Base-by-base conservation (phyloP, 1,284 basidiomycete species). In the Ceratobasidium sp. region DNA sequence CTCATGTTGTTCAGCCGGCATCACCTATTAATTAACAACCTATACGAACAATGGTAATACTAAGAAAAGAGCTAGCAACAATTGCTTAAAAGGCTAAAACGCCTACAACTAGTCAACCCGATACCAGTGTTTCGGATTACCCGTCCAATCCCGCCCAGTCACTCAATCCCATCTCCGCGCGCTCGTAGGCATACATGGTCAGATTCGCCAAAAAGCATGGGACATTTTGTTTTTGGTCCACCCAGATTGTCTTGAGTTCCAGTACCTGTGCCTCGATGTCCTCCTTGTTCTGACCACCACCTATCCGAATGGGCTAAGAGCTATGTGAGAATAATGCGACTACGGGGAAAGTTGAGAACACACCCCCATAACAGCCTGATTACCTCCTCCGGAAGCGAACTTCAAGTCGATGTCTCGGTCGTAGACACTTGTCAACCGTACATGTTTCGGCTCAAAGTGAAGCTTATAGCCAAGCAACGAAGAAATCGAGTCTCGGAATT, bases 401-500 rank as follows among this genome's bases (percentile, higher is more conserved):
- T 67, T 64, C 44, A 71, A 27, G 36, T 71, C 67, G 27, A 71
- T 71, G 33, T 71, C 67, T 36, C 56, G 84, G 79, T 94, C 92
- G 81, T 90, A 95, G 74, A 91, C 85, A n/a, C 90, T 92, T 2
- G 93, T 95, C 69, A 96, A 89, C 45, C 93, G 88, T 53, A 96
- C 90, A 77, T 93, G 90, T 0, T 94, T 94, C 71, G 93, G 95
- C 3, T 93, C 91, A 81, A 96, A 96, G 0, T 91, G 90, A 47
- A 96, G 86, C 81, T 95, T 95, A 78, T 94, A 89, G 1, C 95
- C 95, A 0, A 97, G 87, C 56, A 97, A 89, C 0, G 90, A 89
- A 0, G 90, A 89, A 63, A 96, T 90, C 15, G 93, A 90, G 78
- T 94, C 92, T 19, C 91, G 87, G 82, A 96, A 95, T 80, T 96